Conservation (phyloP, 441 rosid species). For the Adansonia gregorii region DNA sequence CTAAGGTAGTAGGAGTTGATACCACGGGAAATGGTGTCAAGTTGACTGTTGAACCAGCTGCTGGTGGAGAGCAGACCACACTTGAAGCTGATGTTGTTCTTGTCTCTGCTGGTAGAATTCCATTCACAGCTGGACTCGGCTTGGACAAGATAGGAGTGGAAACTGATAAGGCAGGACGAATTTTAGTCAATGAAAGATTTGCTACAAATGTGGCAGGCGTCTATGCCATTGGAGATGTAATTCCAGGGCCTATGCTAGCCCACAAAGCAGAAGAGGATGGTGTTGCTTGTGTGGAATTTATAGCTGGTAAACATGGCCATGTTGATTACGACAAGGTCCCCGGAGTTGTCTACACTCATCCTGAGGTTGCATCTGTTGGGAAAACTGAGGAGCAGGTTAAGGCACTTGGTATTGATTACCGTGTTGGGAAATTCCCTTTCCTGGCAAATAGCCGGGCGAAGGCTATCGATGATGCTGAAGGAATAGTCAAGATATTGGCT, state of each 20-base stretch:
- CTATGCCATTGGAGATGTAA: constrained; percentile 87
- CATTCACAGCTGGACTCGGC: constrained; percentile 88
- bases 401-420: constrained; percentile 68
- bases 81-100: constrained; percentile 96
- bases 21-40: constrained; percentile 74
- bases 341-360: constrained; percentile 94
- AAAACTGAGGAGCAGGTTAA: constrained; percentile 97
- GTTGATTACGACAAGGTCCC: constrained; percentile 98
- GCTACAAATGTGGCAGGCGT: constrained; percentile 82
- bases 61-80: constrained; percentile 80
- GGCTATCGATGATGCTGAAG: constrained; percentile 94
- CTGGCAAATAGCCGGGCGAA: constrained; percentile 98
- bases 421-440: constrained; percentile 96
- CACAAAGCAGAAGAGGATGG: constrained; percentile 99
- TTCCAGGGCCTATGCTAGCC: constrained; percentile 72
- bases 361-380: constrained; percentile 96
- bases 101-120: constrained; percentile 89
- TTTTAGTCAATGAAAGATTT: constrained; percentile 79
- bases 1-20: constrained; percentile 91
- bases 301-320: constrained; percentile 97
- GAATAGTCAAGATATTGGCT: constrained; percentile 85
- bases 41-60: constrained; percentile 83
- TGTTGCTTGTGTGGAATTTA: constrained; percentile 90
- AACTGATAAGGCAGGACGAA: constrained; percentile 82
- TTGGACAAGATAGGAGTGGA: constrained; percentile 91